Conservation (phyloP, 78 protist genomes). For the Fonticula alba region DNA sequence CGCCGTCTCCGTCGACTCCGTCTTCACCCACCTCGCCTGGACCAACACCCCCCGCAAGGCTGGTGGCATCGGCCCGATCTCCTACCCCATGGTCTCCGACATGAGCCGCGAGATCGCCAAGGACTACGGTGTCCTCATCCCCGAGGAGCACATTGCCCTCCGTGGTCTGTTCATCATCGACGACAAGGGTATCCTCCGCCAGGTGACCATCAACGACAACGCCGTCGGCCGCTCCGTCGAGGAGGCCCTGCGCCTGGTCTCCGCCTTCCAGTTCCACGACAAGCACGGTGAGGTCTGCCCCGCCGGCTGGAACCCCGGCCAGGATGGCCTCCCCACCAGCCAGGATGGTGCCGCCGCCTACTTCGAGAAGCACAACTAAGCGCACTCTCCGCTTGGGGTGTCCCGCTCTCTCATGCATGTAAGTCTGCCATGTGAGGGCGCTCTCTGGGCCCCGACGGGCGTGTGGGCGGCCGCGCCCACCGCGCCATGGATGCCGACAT, state of each 20-base stretch:
- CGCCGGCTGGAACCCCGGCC: slow-evolving; percentile 55
- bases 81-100: slow-evolving; percentile 74
- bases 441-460: no score
- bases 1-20: slow-evolving; percentile 58
- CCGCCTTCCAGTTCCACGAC: slow-evolving; percentile 56
- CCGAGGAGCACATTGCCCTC: slow-evolving; percentile 34
- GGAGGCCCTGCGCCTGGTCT: slow-evolving; percentile 43
- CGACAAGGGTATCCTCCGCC: slow-evolving; percentile 41
- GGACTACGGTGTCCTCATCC: slow-evolving; percentile 67
- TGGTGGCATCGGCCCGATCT: slow-evolving; percentile 79
- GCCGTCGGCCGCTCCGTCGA: slow-evolving; percentile 61
- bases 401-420: no score
- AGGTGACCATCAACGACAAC: slow-evolving; percentile 41
- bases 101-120: slow-evolving; percentile 47
- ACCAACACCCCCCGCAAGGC: slow-evolving; percentile 60
- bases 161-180: slow-evolving; percentile 63
- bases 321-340: no score
- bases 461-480: no score
- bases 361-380: no score
- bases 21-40: neutral
- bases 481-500: no score
- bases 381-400: no score
- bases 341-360: no score
- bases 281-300: slow-evolving; percentile 60
- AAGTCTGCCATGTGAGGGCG: no score